Evolutionary conservation across 2,329 filamentous ascomycete genomes (phyloP), one percentile per base, ranked within the genome.

Genomic region (Aphanocladium album): DNA sequence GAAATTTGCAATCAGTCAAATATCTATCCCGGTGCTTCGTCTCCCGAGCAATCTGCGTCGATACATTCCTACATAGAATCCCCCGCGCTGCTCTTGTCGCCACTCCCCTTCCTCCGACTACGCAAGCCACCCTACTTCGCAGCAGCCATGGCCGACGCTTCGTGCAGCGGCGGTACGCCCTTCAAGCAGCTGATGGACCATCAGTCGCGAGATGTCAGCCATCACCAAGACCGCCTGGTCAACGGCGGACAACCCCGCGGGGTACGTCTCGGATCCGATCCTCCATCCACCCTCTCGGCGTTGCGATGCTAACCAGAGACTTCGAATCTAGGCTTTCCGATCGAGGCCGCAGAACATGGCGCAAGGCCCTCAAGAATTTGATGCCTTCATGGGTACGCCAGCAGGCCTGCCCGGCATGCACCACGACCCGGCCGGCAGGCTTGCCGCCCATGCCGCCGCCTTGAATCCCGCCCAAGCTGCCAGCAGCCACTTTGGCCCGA

Each of bases 161-260:
- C 76, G 11, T 79, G 77, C 63, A 76, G 75, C 62, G 76, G 75
- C 37, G 70, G 71, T 2, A 74, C 74, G 53, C 76, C 77, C 39
- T 77, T 79, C 60, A 79, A 79, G 69, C 73, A 71, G 14, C 70
- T 79, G 46, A 66, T 76, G 21, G 74, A 78, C 9, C 75, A 78
- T 43, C 75, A 78, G 55, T 69, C 70, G n/a, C 72, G 72, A 49
- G 76, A 78, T 65, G 69, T 71, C 53, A 75, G 74, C 64, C 73
- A 74, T 56, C 76, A 76, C 17, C 75, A 77, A 63, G 75, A 77
- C 63, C 70, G 74, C n/a, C 65, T 76, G 19, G 64, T 72, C 56
- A 67, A 71, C 62, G 69, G 68, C 59, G 60, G 66, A 25, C 68
- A 69, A 43, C 62, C 67, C 21, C 68, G 68, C 52, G 65, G 66